A percentile compares a stretch with the other conserved stretches of the same genome.
These are phyloP conservation scores for Biscutella laevigata DNA, from an alignment of 441 rosid genomes.

Conservation along the genomic window DNA sequence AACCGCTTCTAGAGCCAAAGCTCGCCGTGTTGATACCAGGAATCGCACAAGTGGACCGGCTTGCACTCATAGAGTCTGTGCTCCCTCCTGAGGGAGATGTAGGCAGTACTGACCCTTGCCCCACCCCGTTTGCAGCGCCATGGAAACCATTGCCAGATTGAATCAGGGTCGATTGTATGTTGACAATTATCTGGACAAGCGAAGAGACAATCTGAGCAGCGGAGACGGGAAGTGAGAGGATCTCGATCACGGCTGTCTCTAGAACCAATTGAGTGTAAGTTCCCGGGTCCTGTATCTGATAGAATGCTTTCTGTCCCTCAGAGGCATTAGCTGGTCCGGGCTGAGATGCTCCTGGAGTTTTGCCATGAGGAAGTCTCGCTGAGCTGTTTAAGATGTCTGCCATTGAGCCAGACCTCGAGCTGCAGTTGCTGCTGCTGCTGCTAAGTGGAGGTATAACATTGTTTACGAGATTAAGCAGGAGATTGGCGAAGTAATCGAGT, in stretches of 20 bases:
- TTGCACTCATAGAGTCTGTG: conserved; percentile 80
- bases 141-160: conserved; percentile 84
- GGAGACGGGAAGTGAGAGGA: conserved; percentile 84
- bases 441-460: conserved; percentile 82
- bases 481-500: conserved; percentile 81
- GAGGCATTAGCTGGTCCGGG: conserved; percentile 59
- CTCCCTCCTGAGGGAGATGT: conserved; percentile 98
- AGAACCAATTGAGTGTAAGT: conserved; percentile 88
- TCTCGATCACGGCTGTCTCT: conserved; percentile 89
- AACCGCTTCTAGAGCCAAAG: conserved; percentile 89
- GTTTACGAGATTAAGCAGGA: conserved; percentile 78
- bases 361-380: conserved; percentile 53
- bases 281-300: conserved; percentile 97
- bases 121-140: conserved; percentile 59
- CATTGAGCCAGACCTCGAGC: conserved; percentile 22
- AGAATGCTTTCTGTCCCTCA: conserved; percentile 84
- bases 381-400: conserved; percentile 49
- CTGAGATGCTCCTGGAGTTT: conserved; percentile 62
- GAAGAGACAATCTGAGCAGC: conserved; percentile 80
- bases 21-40: conserved; percentile 75
- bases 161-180: conserved; percentile 83
- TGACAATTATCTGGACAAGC: conserved; percentile 77
- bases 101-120: conserved; percentile 70
- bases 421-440: conserved; percentile 22
- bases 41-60: conserved; percentile 68